Evolutionary conservation across 2,329 filamentous ascomycete genomes (phyloP).

Genomic region (Sclerotinia spermophila): DNA sequence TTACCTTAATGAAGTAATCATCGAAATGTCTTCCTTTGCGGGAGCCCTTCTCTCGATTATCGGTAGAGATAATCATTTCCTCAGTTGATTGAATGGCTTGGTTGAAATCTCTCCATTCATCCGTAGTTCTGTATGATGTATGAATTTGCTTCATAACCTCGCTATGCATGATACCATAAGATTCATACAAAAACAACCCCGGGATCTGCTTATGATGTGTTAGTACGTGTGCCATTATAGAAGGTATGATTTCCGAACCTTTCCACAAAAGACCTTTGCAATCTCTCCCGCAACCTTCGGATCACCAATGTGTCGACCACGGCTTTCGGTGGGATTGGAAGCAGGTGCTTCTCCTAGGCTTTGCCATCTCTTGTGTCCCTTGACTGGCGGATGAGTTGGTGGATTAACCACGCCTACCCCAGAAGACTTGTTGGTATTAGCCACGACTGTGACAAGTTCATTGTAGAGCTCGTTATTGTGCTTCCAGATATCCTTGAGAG

Average conservation of each 20-base stretch:
- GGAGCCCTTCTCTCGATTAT: slow-evolving; percentile 56
- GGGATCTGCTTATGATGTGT: slow-evolving; percentile 55
- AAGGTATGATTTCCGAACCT: slow-evolving; percentile 41
- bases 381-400: slow-evolving; percentile 10
- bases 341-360: slow-evolving; percentile 40
- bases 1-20: slow-evolving; percentile 86
- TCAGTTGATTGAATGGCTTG: slow-evolving; percentile 81
- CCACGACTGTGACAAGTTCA: slow-evolving; percentile 67
- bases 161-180: slow-evolving; percentile 88
- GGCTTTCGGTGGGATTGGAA: slow-evolving; percentile 40
- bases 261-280: slow-evolving; percentile 57
- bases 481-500: slow-evolving; percentile 73
- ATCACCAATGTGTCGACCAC: slow-evolving; percentile 50
- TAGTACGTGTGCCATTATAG: neutral
- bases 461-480: slow-evolving; percentile 79
- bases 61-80: slow-evolving; percentile 68
- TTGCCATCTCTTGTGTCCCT: slow-evolving; percentile 45
- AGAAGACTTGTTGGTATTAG: slow-evolving; percentile 58
- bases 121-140: slow-evolving; percentile 62
- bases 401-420: slow-evolving; percentile 40
- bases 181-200: slow-evolving; percentile 82
- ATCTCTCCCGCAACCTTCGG: slow-evolving; percentile 58
- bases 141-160: slow-evolving; percentile 76
- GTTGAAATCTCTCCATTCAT: slow-evolving; percentile 76
- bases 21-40: slow-evolving; percentile 78